phyloP scores from a whole-genome alignment of 2,329 filamentous ascomycete species.

The Aspergillus tanneri region DNA sequence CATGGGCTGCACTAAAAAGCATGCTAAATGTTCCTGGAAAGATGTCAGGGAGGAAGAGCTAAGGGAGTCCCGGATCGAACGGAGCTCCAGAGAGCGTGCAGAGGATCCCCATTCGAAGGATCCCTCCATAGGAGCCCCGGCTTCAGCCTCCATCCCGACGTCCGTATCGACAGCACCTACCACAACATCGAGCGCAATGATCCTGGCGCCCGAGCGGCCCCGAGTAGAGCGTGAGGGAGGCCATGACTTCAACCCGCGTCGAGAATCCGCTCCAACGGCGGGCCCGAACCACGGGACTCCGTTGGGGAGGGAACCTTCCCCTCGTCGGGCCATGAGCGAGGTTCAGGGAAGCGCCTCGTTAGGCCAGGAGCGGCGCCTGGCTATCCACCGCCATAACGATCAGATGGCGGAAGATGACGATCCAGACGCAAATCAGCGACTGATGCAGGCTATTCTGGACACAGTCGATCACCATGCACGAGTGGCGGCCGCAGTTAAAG shows the following conservation, averaged over 20 bases:
- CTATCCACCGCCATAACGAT: slow-evolving; percentile 19
- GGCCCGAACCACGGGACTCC: slow-evolving; percentile 25
- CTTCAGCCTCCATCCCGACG: slow-evolving; percentile 7
- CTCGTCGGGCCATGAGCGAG: slow-evolving; percentile 41
- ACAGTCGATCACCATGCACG: slow-evolving; percentile 42
- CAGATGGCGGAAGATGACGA: slow-evolving; percentile 33
- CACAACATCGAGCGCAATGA: slow-evolving; percentile 7
- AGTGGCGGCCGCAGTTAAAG: slow-evolving; percentile 35
- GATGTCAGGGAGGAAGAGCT: slow-evolving; percentile 73
- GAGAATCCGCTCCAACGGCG: slow-evolving; percentile 25
- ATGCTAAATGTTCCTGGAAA: slow-evolving; percentile 84
- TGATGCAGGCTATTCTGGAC: slow-evolving; percentile 45
- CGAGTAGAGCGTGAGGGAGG: slow-evolving; percentile 1
- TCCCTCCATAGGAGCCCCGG: slow-evolving; percentile 9
- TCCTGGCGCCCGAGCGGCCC: neutral
- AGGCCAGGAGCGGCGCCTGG: slow-evolving; percentile 22
- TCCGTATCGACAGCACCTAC: slow-evolving; percentile 11
- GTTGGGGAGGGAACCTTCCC: slow-evolving; percentile 27
- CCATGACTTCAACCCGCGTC: slow-evolving; percentile 14
- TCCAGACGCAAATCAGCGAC: slow-evolving; percentile 39
- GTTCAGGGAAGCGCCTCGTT: slow-evolving; percentile 28
- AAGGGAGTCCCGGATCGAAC: slow-evolving; percentile 26
- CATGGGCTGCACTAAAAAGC: slow-evolving; percentile 83
- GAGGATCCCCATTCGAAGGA: slow-evolving; percentile 19
- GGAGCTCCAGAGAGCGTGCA: slow-evolving; percentile 13